Evolutionary conservation across 768 basidiomycete genomes (phyloP), one percentile per base, ranked within the genome.

Genomic region (Phylloporus arenicola): DNA sequence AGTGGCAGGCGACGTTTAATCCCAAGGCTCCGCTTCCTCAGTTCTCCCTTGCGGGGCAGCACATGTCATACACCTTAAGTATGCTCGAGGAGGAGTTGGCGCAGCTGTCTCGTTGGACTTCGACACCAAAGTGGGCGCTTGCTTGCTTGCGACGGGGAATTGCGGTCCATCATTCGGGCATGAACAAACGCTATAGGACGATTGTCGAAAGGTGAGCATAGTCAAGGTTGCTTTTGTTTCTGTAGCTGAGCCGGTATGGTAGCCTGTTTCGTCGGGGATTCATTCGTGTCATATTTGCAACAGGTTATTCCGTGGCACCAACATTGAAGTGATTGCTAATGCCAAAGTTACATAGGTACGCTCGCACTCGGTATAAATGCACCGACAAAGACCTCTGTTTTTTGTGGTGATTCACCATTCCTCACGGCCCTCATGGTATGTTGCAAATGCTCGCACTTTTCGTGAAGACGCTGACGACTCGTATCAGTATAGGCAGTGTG

Each of bases 291-390:
- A 71, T 87, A 29, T 78, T 88, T 52, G 79, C 86, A 10, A 87
- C 84, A 48, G 79, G 81, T 79, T 41, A 14, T 62, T 44, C 29
- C 13, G 14, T 42, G 8, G 25, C 47, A 3, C 3, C 17, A 4
- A 0, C 10, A 27, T 44, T 29, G 16, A 24, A 47, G 22, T 19
- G 10, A 56, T 7, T 14, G 4, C 12, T 54, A 22, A 57, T 13
- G 9, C 14, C n/a, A 31, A 27, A 35, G 11, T 41, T 16, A 11
- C 1, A n/a, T 45, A 81, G 82, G 80, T 1, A 86, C 84, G 6
- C 70, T 87, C 48, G 85, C 86, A 1, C 70, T 88, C 13, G 86
- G 86, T 50, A 88, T 88, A 58, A 88, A 88, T 58, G 84, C 84
- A 0, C 86, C 86, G 1, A 75, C 83, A 0, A 84, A 78, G 57